Evolutionary conservation across 345 rosid genomes (phyloP), one percentile per base, ranked within the genome.

Genomic region (Eucalyptus pauciflora): DNA sequence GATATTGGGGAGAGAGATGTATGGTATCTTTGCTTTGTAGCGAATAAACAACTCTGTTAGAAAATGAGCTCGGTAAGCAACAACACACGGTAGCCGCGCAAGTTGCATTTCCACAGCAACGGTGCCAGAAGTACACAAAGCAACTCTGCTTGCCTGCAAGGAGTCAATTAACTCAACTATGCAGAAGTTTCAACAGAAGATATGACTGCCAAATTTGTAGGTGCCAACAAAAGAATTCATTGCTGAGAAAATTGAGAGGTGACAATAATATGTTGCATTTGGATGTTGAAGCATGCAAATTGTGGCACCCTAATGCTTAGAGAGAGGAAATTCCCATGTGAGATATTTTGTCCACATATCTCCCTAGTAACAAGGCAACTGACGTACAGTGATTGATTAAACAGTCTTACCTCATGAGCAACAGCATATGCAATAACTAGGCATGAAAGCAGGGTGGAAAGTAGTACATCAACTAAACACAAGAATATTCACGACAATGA

Each of bases 81-180:
- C 97, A 69, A 96, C 92, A 89, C 97, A 96, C 85, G 99, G 98
- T 87, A 96, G 90, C 88, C 92, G 93, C 11, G 97, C 98, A 67
- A 97, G 94, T 91, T 96, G 99, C 90, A 97, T 88, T 92, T 97
- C 98, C 89, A 97, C 89, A 46, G 98, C 98, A 88, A 94, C 99
- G n/a, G 99, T 96, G 92, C 99, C 99, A n/a, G 99, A 97, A 88
- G 99, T 96, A 91, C 99, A 97, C 87, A 97, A 90, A 25, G 99
- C 99, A 89, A 93, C 95, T 89, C 54, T 91, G 88, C 99, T 96
- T 80, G 94, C 98, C 99, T 97, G 97, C 92, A 91, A 62, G 69
- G 88, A 50, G 69, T 91, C 13, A 87, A 71, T 69, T 58, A 69
- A 87, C 41, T 22, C 86, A 83, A 41, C 48, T 20, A 76, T 37